Conservation (phyloP, 495 filamentous ascomycete species). For the Aspergillus affinis region DNA sequence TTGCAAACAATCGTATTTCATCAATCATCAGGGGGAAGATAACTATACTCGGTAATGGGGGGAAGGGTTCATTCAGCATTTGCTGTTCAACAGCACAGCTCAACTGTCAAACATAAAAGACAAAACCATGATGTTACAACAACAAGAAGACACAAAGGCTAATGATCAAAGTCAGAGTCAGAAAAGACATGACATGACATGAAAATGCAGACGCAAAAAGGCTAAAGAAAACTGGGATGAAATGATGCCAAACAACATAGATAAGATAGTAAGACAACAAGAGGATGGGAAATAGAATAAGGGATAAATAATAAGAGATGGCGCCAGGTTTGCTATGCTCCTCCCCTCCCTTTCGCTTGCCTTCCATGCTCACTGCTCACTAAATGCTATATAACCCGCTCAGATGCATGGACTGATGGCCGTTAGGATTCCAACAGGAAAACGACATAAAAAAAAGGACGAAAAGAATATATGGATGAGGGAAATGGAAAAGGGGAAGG, state of each 20-base stretch:
- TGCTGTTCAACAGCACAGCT: background rate
- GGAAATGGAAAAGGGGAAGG: background rate
- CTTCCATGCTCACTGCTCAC: background rate
- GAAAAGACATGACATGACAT: background rate
- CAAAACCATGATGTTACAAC: background rate
- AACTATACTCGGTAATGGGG: background rate
- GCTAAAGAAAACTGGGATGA: slow-evolving; percentile 1
- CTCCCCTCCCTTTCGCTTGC: background rate
- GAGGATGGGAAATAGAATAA: background rate
- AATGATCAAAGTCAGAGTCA: background rate
- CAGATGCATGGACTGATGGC: background rate
- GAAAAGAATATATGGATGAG: background rate
- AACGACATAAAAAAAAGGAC: background rate
- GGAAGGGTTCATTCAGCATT: background rate
- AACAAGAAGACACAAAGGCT: background rate
- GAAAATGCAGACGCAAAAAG: background rate
- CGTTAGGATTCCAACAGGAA: background rate
- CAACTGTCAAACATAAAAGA: too few relatives aligned
- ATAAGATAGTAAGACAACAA: slow-evolving; percentile 2
- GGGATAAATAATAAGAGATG: background rate
- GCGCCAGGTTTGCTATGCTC: background rate
- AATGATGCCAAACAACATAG: background rate
- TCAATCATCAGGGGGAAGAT: background rate
- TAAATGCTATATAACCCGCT: background rate
- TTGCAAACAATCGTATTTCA: background rate